Evolutionary conservation across 768 basidiomycete genomes (phyloP), one percentile per base, ranked within the genome.

Genomic region (Termitomyces sp.): DNA sequence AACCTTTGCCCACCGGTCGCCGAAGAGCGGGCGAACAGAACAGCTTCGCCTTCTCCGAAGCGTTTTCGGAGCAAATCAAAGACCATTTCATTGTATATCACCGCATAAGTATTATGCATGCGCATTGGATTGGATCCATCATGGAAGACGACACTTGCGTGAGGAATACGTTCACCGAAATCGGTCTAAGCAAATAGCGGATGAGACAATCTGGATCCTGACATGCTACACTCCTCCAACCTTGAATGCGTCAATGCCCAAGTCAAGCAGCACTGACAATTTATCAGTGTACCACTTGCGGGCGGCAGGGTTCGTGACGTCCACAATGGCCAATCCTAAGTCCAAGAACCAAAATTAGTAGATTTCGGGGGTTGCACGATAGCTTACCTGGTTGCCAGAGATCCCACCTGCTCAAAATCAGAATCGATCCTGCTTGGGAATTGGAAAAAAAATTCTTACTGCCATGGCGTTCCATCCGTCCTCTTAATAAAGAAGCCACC

Each of bases 151-250:
- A 89, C 79, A 24, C 76, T 74, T 1, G 81, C 70, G 65, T 89
- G 87, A 1, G 88, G 88, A 52, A 90, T 88, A 11, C 87, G 80
- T 68, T 91, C 88, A 30, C 83, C 88, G 65, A 90, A 90, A 65
- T 90, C 87, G 7, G 87, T 90, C 84, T 86, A 57, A 8, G 5
- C 16, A 18, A 33, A 53, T 51, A 28, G 36, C 51, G 52, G 8
- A 47, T 44, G 8, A 51, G 24, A 28, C 20, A 32, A 16, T 14
- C 20, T 3, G 28, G 16, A 20, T 24, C 26, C 1, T 5, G 30
- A 22, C 3, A 41, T 38, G 13, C 16, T 40, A 32, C 35, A 26
- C 47, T 35, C 32, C 24, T 40, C 58, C 44, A 53, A 83, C 84
- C 75, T 86, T 88, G 71, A 90, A 80, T 46, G 73, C 69, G 62